phyloP scores from a whole-genome alignment of 2,329 filamentous ascomycete genomes.

The Penicillium sp. region DNA sequence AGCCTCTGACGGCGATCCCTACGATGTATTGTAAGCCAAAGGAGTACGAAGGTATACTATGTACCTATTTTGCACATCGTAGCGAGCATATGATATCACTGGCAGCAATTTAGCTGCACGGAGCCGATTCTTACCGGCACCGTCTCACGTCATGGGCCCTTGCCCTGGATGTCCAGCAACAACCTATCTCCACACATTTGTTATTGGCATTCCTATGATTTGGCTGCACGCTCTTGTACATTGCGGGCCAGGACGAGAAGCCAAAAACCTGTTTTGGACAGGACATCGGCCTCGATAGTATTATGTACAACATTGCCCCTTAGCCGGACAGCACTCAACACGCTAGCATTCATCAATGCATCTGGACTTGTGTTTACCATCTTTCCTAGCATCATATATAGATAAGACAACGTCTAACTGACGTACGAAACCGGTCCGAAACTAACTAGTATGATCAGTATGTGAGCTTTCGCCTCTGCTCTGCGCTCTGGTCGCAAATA shows the following conservation, averaged over 20 bases:
- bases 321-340: background rate
- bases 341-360: background rate
- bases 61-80: background rate
- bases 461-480: background rate
- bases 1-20: background rate
- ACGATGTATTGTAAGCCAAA: background rate
- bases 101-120: background rate
- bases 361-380: background rate
- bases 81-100: constrained; percentile 8
- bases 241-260: too few relatives aligned
- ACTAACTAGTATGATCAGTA: background rate
- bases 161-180: background rate
- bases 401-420: background rate
- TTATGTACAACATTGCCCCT: background rate
- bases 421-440: background rate
- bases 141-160: background rate
- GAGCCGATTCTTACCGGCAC: background rate
- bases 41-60: background rate
- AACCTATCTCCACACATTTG: background rate
- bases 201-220: background rate
- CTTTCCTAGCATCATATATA: background rate
- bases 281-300: background rate
- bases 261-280: background rate
- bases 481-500: background rate
- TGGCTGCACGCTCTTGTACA: background rate